Evolutionary conservation across 345 rosid genomes (phyloP), one percentile per base, ranked within the genome.

Genomic region (Rhizophora apiculata): DNA sequence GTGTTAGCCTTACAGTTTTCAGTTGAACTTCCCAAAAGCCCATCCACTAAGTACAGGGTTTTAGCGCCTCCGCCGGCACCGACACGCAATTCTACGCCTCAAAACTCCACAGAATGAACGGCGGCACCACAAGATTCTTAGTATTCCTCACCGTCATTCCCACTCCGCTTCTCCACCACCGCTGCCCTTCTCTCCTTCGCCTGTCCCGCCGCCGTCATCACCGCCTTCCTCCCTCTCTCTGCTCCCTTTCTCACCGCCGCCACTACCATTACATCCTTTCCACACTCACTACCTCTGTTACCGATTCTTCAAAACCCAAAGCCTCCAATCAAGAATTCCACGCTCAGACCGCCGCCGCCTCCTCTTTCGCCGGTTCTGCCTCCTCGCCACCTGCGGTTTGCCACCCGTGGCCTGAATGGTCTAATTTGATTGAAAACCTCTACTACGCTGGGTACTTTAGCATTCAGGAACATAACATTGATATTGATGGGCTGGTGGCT

Each of bases 121-220:
- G 87, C 69, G 75, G 80, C 78, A 76, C 89, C 79, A 71, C 89
- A 57, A 81, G 90, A 64, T 72, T 91, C 80, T 75, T 91, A 72
- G 63, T 86, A 67, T 86, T 88, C 67, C 87, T 91, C 27, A 76
- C 78, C 71, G 9, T 15, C 29, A 22, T 62, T 13, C 34, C 78
- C 31, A 31, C 88, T 59, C 79, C 82, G 20, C 75, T 76, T 7
- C 78, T 75, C 65, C 73, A 34, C 64, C 76, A 62, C 68, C 77
- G 62, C 46, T 51, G 73, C 43, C 52, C 79, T 18, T 24, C 30
- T 56, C 60, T 56, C 16, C 30, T 56, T 2, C 18, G 6, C 30
- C 6, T 56, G 30, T 24, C 60, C 26, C 18, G 60, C 6, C 29
- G 4, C 29, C 60, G 16, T 2, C 60, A 15, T 18, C 30, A 24